Base-by-base conservation (phyloP, 139 green algal genomes). In the Coelastrella sp. region DNA sequence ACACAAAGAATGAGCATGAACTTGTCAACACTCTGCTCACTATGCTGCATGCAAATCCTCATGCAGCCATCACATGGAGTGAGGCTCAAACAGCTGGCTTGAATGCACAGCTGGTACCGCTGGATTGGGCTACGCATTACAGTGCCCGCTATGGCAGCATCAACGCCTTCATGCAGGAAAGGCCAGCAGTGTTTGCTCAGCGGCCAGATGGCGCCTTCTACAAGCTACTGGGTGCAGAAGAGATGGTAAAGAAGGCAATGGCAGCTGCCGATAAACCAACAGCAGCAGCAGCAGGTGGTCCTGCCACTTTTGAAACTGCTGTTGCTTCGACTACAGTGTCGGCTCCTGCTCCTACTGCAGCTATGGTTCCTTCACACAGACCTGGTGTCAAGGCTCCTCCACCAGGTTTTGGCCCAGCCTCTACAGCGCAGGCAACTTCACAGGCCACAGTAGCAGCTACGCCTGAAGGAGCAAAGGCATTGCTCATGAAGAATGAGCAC, bases 1-100 rank as follows among this genome's bases (percentile, higher is more conserved):
- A 81, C 50, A 45, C 45, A 50, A 60, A 60, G 45, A 67, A 81
- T 40, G 73, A 81, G 73, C 73, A 81, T 38, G 73, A 67, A 23
- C 32, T 81, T 53, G 73, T 81, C 30, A 53, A 30, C 32, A 50
- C 59, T 23, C 32, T 81, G 32, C 73, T 81, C 23, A 51, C 17
- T 32, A 66, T 81, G 15, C 9, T 81, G 50, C 32, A 30, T 30
- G 48, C 37, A 2, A 25, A 67, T 30, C 50, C 73, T 25, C 17
- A 81, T 57, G 13, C 19, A 13, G 73, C 73, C 15, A 21, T 53
- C 27, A 2, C 35, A 3, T 81, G 73, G 73, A 32, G 48, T 4
- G 73, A 81, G 2, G 73, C 8, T 37, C 19, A 67, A 11, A 40
- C 59, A 38, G 19, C 41, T 17, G 35, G n/a, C 8, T 19, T 81